Percentiles rank a stretch among this genome's conserved stretches.
These are phyloP conservation scores for Trichoderma lentiforme DNA, from an alignment of 2,329 filamentous ascomycete genomes.

Conservation along the genomic window DNA sequence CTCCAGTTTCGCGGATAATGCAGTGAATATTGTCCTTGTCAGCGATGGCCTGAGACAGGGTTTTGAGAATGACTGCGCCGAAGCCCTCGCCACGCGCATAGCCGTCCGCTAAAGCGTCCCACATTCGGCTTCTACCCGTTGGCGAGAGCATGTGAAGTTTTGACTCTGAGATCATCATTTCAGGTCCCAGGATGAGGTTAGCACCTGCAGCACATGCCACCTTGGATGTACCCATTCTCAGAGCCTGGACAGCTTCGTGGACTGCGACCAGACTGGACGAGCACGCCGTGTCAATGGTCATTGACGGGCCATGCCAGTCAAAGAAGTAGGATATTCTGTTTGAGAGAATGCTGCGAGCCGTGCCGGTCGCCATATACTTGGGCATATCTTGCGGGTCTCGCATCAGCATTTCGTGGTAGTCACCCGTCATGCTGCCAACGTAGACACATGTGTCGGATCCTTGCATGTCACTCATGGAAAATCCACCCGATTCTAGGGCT, in stretches of 20 bases:
- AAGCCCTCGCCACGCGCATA: constrained; percentile 54
- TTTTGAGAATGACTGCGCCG: constrained; percentile 46
- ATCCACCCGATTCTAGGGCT: constrained; percentile 36
- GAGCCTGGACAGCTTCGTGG: constrained; percentile 28
- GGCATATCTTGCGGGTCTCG: constrained; percentile 19
- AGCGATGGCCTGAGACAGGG: constrained; percentile 40
- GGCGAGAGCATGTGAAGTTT: constrained; percentile 38
- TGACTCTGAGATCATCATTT: constrained; percentile 8
- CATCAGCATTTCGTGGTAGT: constrained; percentile 20
- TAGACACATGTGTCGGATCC: constrained; percentile 27
- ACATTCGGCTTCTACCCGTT: constrained; percentile 36
- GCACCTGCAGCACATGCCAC: constrained; percentile 33
- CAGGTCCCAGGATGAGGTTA: constrained; percentile 32
- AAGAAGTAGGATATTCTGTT: constrained; percentile 26
- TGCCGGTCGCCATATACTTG: constrained; percentile 26
- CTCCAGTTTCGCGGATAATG: constrained; percentile 26
- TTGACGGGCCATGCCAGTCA: constrained; percentile 27
- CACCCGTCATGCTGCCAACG: constrained; percentile 25
- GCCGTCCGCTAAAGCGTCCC: constrained; percentile 44
- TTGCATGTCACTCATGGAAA: constrained; percentile 28
- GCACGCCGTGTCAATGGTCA: constrained; percentile 35
- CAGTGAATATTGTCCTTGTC: constrained; percentile 28
- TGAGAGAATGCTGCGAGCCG: constrained; percentile 35
- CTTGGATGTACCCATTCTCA: constrained; percentile 32
- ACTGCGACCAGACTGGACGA: constrained; percentile 25